Evolutionary conservation across 192 early-diverging fungal species (phyloP), one percentile per base, ranked within the genome.

Genomic region (Piromyces sp.): DNA sequence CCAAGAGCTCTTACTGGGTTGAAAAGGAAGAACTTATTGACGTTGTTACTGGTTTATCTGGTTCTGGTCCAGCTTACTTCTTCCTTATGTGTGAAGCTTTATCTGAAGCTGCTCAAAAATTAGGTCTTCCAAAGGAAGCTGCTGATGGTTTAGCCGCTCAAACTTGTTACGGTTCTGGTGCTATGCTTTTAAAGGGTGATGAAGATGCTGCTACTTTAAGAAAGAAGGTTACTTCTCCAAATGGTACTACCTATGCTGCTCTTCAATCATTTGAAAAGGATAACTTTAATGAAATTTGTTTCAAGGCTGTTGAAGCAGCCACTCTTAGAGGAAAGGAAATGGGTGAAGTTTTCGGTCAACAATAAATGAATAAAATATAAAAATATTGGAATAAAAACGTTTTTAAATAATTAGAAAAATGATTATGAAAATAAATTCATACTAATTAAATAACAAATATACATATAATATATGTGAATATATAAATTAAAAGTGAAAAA

Each of bases 41-140:
- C 82, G 91, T 95, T 0, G 95, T 96, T 37, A 96, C 95, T 80
- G 89, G 87, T 87, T 80, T 82, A 36, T 82, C 82, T 29, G 95
- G 96, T 5, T 94, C 93, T n/a, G 96, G 96, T 7, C 96, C 96
- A 5, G 96, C 96, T 4, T 98, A 98, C 84, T 98, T 98, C 86
- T 98, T 98, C 88, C 86, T 96, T 83, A 87, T 98, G 81, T 90
- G 96, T 86, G 96, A 96, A 86, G 91, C 92, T 9, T 93, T 96
- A 89, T 92, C 95, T 84, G 89, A 95, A 79, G 93, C 94, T 12
- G 95, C 88, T 19, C 88, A 92, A 0, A 89, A 90, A 17, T 85
- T 94, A 79, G 96, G 96, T 6, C 86, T 98, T 82, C 86, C 91
- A 12, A 81, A 86, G 0, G 92, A 93, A 29, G 91, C 93, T 9